A percentile compares a stretch with the other conserved stretches of the same genome.
These are phyloP conservation scores for Porphyrellus cyaneotinctus DNA, from an alignment of 768 basidiomycete genomes.

Conservation along the genomic window DNA sequence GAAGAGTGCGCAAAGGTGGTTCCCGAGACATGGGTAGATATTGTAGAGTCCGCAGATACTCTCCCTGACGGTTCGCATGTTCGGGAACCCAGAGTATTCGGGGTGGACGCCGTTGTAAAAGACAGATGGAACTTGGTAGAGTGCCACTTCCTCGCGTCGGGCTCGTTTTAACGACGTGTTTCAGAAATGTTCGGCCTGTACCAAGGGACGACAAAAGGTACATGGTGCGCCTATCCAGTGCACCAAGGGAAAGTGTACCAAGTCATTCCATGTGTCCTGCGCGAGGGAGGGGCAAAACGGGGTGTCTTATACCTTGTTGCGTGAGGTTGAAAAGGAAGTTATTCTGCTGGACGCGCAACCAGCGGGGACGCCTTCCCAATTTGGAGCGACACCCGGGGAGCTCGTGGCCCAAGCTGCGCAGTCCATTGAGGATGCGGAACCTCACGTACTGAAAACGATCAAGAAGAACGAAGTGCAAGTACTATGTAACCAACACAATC, in stretches of 20 bases:
- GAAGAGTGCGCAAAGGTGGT: constrained; percentile 74
- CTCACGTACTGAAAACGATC: constrained; percentile 56
- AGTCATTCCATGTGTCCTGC: constrained; percentile 92
- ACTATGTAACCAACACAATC: constrained; percentile 86
- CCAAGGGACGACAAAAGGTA: constrained; percentile 57
- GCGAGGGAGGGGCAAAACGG: constrained; percentile 54
- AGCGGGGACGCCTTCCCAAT: constrained; percentile 4
- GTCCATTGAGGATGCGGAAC: constrained; percentile 9
- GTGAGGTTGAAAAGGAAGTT: constrained; percentile 79
- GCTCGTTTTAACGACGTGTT: not conserved
- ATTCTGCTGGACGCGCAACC: constrained; percentile 49
- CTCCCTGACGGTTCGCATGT: constrained; percentile 30
- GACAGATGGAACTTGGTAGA: constrained; percentile 91
- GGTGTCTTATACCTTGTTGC: constrained; percentile 57
- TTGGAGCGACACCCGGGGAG: not conserved
- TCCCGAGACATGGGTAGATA: constrained; percentile 91
- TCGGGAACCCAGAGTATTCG: constrained; percentile 62
- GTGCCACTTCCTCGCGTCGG: constrained; percentile 6
- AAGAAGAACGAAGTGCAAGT: constrained; percentile 73
- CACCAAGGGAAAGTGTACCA: constrained; percentile 89
- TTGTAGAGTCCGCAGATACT: constrained; percentile 39
- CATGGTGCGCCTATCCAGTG: constrained; percentile 90
- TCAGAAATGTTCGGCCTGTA: constrained; percentile 91
- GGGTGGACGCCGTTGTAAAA: constrained; percentile 83
- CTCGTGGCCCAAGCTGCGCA: not conserved